phyloP scores from a whole-genome alignment of 106 monocot genomes.

The Dendrobium chrysotoxum region DNA sequence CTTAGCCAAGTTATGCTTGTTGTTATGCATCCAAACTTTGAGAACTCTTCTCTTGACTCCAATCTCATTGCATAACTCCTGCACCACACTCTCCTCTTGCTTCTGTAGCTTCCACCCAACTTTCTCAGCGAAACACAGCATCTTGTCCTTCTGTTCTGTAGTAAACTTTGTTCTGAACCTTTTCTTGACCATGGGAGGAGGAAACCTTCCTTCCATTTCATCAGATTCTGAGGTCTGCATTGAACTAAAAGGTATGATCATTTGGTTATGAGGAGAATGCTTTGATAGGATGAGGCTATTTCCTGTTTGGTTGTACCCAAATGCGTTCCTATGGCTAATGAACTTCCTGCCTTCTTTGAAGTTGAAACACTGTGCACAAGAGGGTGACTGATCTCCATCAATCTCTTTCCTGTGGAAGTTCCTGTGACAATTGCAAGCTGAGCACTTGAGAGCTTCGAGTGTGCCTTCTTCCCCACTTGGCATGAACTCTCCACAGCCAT shows the following conservation, averaged over 20 bases:
- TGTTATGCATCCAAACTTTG: conserved; percentile 99
- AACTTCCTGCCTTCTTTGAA: conserved; percentile 14
- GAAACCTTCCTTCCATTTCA: conserved; percentile 41
- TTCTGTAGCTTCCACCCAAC: conserved; percentile 79
- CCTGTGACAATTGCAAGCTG: conserved; percentile 80
- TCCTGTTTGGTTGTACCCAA: not conserved
- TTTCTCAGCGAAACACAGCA: conserved; percentile 71
- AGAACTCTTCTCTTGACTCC: conserved; percentile 80
- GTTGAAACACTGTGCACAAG: conserved; percentile 8
- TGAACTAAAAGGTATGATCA: conserved; percentile 68
- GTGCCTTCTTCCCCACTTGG: conserved; percentile 74
- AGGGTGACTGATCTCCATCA: conserved; percentile 30
- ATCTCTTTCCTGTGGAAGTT: conserved; percentile 84
- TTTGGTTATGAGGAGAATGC: conserved; percentile 24
- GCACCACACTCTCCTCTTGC: conserved; percentile 67
- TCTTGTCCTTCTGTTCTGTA: conserved; percentile 89
- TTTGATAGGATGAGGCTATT: conserved; percentile 14
- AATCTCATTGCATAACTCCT: conserved; percentile 82
- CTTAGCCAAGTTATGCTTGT: conserved; percentile 79
- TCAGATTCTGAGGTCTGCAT: conserved; percentile 69
- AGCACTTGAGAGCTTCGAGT: conserved; percentile 73
- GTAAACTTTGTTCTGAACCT: conserved; percentile 92
- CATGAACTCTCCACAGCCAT: conserved; percentile 98
- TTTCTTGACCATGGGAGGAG: conserved; percentile 42
- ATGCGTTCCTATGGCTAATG: conserved; percentile 21